Conservation (phyloP, 495 filamentous ascomycete genomes). For the Xylaria bambusicola region DNA sequence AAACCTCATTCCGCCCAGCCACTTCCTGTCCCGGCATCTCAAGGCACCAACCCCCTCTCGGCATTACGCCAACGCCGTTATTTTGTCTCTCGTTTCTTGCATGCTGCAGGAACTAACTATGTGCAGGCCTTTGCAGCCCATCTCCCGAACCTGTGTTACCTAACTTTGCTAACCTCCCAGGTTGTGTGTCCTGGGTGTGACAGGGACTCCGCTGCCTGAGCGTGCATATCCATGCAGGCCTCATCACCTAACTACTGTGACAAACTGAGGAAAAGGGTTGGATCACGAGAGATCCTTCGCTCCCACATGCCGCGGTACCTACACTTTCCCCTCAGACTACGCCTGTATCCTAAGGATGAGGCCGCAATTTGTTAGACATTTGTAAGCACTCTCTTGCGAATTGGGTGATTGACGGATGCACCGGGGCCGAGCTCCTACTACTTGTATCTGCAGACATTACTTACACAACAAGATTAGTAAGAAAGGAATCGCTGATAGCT, state of each 20-base stretch:
- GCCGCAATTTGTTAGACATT: too few relatives aligned
- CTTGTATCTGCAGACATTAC: too few relatives aligned
- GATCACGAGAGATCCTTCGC: slow-evolving; percentile 1
- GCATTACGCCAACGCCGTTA: not conserved
- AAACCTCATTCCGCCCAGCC: too few relatives aligned
- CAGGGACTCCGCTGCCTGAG: not conserved
- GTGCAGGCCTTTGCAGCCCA: not conserved
- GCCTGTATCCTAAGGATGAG: too few relatives aligned
- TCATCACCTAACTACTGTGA: not conserved
- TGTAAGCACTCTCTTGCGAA: not conserved
- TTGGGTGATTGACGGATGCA: not conserved
- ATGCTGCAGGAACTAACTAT: slow-evolving; percentile 7
- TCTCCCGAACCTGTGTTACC: not conserved
- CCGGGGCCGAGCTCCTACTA: not conserved
- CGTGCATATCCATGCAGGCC: slow-evolving; percentile 13
- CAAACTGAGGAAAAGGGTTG: not conserved
- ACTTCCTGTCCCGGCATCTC: too few relatives aligned
- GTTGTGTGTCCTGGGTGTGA: not conserved
- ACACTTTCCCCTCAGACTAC: too few relatives aligned
- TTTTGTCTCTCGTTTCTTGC: slow-evolving; percentile 7
- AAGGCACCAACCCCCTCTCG: too few relatives aligned
- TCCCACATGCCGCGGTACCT: not conserved
- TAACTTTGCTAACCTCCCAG: not conserved
- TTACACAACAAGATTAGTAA: too few relatives aligned
- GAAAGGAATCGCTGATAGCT: too few relatives aligned